Evolutionary conservation across 768 basidiomycete genomes (phyloP), one percentile per base, ranked within the genome.

Genomic region (Fistulinella prunicolor): DNA sequence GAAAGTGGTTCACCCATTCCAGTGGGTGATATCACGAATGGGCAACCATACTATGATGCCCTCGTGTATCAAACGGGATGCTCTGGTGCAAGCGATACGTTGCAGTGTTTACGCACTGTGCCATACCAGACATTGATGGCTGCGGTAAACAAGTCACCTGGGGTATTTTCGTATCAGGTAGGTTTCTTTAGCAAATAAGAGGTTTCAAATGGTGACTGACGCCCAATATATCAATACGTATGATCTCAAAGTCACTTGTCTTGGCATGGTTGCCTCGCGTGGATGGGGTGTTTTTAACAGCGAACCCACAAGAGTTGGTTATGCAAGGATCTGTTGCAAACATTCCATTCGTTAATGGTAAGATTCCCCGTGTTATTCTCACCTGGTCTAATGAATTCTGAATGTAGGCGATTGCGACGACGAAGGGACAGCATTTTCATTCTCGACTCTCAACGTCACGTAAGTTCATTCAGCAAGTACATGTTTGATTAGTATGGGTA

Each of bases 381-480:
- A 12, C 26, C 0, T 30, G 20, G 16, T 57, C n/a, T 46, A 59
- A 3, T n/a, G 4, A 4, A 41, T 6, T 41, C n/a, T 47, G 28
- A 12, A 21, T 9, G 4, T 38, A 46, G 45, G 74, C 2, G 60
- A 69, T 40, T 64, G 63, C 21, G 72, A 74, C 46, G 73, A 75
- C 34, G 72, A 74, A 53, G 73, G 71, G 45, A 73, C 72, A 1
- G 37, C 75, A 1, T 79, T 79, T 54, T 67, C 76, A 3, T 52
- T 76, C 9, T 65, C 76, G 2, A 77, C 69, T 1, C 47, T 74
- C 29, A 80, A 80, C 46, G 49, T 79, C 44, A 79, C 77, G 77
- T 77, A 51, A 45, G 73, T n/a, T 5, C 42, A 3, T 13, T n/a
- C 6, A 17, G 35, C 10, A 17, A n/a, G 17, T 10, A 19, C 17